A percentile compares a stretch with the other conserved stretches of the same genome.
Evolutionary conservation across 2,329 filamentous ascomycete species (phyloP).

Genomic region (Chaetomiaceae sp.): DNA sequence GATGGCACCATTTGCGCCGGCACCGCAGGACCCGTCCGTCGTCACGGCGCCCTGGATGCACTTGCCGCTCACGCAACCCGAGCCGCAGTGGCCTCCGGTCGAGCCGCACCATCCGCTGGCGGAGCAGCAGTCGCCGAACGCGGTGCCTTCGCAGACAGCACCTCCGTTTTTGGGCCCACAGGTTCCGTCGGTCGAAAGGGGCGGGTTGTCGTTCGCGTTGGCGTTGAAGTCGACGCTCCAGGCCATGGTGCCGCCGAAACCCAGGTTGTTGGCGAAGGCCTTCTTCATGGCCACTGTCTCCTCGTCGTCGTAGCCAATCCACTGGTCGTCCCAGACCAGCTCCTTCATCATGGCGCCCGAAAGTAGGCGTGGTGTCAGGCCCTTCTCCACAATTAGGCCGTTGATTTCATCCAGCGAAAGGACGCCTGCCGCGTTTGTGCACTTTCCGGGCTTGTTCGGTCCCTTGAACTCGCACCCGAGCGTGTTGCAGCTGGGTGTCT

Average conservation of each 20-base stretch:
- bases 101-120: no score
- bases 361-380: conserved; percentile 19
- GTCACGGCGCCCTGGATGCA: no score
- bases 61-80: no score
- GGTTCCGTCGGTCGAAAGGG: no score
- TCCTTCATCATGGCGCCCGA: conserved; percentile 27
- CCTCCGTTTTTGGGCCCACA: no score
- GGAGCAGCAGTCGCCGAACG: no score
- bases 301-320: conserved; percentile 27
- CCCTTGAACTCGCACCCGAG: conserved; percentile 21
- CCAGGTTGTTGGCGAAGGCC: conserved; percentile 25
- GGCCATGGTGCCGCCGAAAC: conserved; percentile 33
- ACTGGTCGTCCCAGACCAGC: conserved; percentile 27
- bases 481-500: conserved; percentile 25
- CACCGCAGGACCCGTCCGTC: conserved; percentile 23
- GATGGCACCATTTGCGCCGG: no score
- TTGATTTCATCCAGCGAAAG: conserved; percentile 29
- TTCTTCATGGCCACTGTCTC: conserved; percentile 27
- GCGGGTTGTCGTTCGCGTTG: conserved; percentile 5
- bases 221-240: conserved; percentile 29
- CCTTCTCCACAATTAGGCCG: conserved; percentile 24
- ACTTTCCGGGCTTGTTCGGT: conserved; percentile 27
- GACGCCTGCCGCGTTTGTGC: conserved; percentile 29
- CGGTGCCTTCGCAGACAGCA: no score
- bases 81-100: no score